phyloP scores from a whole-genome alignment of 495 filamentous ascomycete species.

The Rostrohypoxylon terebratum region DNA sequence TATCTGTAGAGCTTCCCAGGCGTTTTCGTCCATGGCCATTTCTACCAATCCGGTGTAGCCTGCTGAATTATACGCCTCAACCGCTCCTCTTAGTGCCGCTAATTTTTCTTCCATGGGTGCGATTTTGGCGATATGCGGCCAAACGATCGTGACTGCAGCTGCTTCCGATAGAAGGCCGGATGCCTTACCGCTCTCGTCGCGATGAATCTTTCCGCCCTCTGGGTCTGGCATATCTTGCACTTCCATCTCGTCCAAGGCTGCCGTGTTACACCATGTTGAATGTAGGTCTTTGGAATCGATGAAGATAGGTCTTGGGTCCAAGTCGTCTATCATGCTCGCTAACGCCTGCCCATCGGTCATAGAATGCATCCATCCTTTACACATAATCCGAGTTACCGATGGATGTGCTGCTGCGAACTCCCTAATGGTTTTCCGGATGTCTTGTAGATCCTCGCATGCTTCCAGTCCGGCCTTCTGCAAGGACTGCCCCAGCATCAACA shows the following conservation, averaged over 20 bases:
- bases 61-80: conserved; percentile 62
- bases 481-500: conserved; percentile 70
- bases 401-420: conserved; percentile 64
- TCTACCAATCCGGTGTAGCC: conserved; percentile 75
- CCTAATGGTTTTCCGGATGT: conserved; percentile 65
- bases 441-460: conserved; percentile 63
- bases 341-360: conserved; percentile 65
- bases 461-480: conserved; percentile 68
- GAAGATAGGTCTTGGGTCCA: conserved; percentile 69
- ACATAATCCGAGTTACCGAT: conserved; percentile 62
- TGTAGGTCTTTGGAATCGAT: conserved; percentile 73
- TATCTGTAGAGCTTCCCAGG: conserved; percentile 67
- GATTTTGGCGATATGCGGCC: conserved; percentile 67
- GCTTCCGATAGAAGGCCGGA: conserved; percentile 70
- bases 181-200: conserved; percentile 63
- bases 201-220: conserved; percentile 67
- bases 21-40: conserved; percentile 76
- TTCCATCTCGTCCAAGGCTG: conserved; percentile 64
- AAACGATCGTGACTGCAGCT: conserved; percentile 66
- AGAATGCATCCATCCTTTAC: conserved; percentile 71
- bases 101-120: conserved; percentile 66
- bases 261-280: conserved; percentile 70
- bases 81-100: conserved; percentile 61
- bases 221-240: conserved; percentile 62
- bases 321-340: conserved; percentile 66